phyloP scores from a whole-genome alignment of 805 yeast genomes.

The Wickerhamomyces queroliae region DNA sequence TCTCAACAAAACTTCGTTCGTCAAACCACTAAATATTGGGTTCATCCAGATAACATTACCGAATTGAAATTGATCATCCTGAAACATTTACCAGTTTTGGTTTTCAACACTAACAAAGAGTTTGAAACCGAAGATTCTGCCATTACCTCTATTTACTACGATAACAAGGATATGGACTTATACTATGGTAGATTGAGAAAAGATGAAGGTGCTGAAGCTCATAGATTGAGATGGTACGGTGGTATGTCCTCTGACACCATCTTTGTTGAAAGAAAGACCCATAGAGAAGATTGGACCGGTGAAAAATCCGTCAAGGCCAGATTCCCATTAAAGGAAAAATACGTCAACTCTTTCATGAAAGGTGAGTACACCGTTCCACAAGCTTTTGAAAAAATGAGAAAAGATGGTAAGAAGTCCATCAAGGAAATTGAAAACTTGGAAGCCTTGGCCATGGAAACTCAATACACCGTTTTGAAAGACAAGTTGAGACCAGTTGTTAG shows the following conservation, averaged over 20 bases:
- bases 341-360: conserved; percentile 75
- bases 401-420: conserved; percentile 81
- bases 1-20: conserved; percentile 96
- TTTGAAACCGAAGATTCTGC: conserved; percentile 94
- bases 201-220: conserved; percentile 98
- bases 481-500: conserved; percentile 91
- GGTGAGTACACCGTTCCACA: conserved; percentile 86
- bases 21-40: conserved; percentile 99
- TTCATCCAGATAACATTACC: conserved; percentile 96
- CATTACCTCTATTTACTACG: conserved; percentile 94
- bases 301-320: conserved; percentile 99
- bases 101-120: conserved; percentile 93
- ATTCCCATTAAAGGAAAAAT: conserved; percentile 85
- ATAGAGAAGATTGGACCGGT: conserved; percentile 99
- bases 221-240: conserved; percentile 98
- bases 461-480: conserved; percentile 79
- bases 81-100: conserved; percentile 95
- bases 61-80: conserved; percentile 88
- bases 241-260: conserved; percentile 91
- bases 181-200: conserved; percentile 93
- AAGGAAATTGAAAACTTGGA: conserved; percentile 91
- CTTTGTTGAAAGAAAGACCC: conserved; percentile 96
- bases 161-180: conserved; percentile 81
- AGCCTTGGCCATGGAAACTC: conserved; percentile 88
- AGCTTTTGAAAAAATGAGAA: conserved; percentile 87